These are phyloP conservation scores for Rhizophlyctis rosea DNA, from an alignment of 192 early-diverging fungal genomes.

Conservation along the genomic window DNA sequence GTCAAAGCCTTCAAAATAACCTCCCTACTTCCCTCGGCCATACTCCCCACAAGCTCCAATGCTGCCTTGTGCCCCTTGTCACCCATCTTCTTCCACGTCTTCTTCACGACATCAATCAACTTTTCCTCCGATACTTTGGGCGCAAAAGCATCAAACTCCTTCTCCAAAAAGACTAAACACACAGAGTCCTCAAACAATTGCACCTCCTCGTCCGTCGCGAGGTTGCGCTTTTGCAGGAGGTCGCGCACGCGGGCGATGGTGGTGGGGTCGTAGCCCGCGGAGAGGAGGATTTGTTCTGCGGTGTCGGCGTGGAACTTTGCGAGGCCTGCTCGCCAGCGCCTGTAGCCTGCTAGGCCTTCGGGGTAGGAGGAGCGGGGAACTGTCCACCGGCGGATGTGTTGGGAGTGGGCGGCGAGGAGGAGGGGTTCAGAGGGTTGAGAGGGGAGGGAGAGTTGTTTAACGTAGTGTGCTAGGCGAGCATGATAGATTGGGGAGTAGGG, in stretches of 20 bases:
- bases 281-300: not conserved
- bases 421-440: too few species aligned
- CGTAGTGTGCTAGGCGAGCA: too few species aligned
- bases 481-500: too few species aligned
- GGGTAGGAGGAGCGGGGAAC: too few species aligned
- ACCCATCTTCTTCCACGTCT: slow-evolving; percentile 1
- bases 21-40: not conserved
- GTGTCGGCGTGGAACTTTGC: not conserved
- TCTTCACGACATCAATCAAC: not conserved
- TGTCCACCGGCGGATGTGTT: too few species aligned
- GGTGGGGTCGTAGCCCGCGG: not conserved
- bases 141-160: not conserved
- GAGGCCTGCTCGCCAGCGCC: not conserved
- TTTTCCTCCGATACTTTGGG: not conserved
- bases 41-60: not conserved
- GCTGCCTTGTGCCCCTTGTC: not conserved
- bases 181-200: not conserved
- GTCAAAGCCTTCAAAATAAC: slow-evolving; percentile 11
- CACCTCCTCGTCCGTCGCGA: not conserved
- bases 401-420: too few species aligned
- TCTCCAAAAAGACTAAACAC: not conserved
- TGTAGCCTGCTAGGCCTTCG: slow-evolving; percentile 1
- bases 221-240: not conserved
- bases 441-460: too few species aligned
- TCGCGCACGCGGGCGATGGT: not conserved